Percentiles rank a stretch among this genome's conserved stretches.
Conservation (phyloP, 805 yeast species). For the Candida oleophila region DNA sequence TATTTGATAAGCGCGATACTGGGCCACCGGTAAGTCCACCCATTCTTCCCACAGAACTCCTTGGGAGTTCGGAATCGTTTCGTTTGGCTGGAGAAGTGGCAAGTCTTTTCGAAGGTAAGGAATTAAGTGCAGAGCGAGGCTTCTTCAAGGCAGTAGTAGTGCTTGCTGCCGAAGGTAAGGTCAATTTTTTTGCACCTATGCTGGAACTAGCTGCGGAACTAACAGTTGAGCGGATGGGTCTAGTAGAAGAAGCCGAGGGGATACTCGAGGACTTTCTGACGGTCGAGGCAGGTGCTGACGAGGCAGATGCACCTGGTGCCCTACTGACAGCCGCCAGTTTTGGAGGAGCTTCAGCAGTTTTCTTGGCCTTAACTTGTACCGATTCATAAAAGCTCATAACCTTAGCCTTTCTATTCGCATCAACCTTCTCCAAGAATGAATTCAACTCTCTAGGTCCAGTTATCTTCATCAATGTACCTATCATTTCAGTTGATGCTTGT, state of each 20-base stretch:
- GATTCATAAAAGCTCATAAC: conserved; percentile 57
- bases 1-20: conserved; percentile 1
- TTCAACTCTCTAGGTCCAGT: conserved; percentile 70
- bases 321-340: too few species aligned
- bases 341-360: not conserved
- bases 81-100: conserved; percentile 70
- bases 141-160: conserved; percentile 5
- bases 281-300: too few species aligned
- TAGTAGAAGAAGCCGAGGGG: conserved; percentile 12
- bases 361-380: conserved; percentile 53
- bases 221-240: conserved; percentile 7
- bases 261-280: conserved; percentile 11
- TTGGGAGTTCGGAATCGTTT: conserved; percentile 20
- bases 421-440: conserved; percentile 64
- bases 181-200: conserved; percentile 6
- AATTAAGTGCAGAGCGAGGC: conserved; percentile 14
- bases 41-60: conserved; percentile 22
- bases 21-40: not conserved
- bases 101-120: conserved; percentile 64
- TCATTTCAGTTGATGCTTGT: conserved; percentile 68
- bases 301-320: conserved; percentile 5
- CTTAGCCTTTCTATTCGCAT: conserved; percentile 68
- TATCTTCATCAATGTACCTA: conserved; percentile 83
- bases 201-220: conserved; percentile 6
- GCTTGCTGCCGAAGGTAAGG: conserved; percentile 11